phyloP scores from a whole-genome alignment of 352 stramenopile genomes.

The Phytophthora pluvialis region DNA sequence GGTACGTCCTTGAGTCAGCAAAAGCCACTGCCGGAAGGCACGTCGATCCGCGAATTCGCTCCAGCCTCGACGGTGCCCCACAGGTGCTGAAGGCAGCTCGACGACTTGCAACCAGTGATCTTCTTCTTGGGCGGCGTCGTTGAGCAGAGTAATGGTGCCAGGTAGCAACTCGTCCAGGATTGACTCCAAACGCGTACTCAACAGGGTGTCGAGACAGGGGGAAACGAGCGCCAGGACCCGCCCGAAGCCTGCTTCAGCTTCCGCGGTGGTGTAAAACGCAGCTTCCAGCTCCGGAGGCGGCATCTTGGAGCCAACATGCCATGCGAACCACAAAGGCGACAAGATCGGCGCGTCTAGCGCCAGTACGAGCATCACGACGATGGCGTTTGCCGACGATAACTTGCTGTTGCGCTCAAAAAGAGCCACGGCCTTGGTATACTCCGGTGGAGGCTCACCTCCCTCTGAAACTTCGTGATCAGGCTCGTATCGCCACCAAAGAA shows the following conservation, averaged over 20 bases:
- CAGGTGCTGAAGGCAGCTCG: slow-evolving; percentile 41
- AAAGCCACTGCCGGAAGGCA: slow-evolving; percentile 57
- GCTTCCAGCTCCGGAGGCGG: slow-evolving; percentile 41
- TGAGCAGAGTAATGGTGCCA: slow-evolving; percentile 60
- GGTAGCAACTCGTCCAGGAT: slow-evolving; percentile 58
- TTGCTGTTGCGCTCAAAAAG: slow-evolving; percentile 57
- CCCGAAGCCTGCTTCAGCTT: slow-evolving; percentile 15
- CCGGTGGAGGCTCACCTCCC: slow-evolving; percentile 8
- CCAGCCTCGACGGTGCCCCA: slow-evolving; percentile 60
- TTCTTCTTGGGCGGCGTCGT: slow-evolving; percentile 37
- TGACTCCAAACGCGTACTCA: slow-evolving; percentile 46
- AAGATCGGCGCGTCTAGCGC: slow-evolving; percentile 68
- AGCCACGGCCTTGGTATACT: slow-evolving; percentile 60
- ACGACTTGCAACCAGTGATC: slow-evolving; percentile 43
- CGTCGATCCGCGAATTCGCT: slow-evolving; percentile 44
- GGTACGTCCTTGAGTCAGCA: slow-evolving; percentile 17
- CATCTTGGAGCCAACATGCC: slow-evolving; percentile 59
- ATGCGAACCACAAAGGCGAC: slow-evolving; percentile 69
- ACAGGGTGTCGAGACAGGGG: slow-evolving; percentile 36
- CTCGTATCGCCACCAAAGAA: slow-evolving; percentile 65
- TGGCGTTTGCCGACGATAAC: slow-evolving; percentile 63
- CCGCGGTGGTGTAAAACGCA: slow-evolving; percentile 18
- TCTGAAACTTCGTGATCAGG: slow-evolving; percentile 40
- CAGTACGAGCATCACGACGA: slow-evolving; percentile 66
- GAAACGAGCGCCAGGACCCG: slow-evolving; percentile 33